These are phyloP conservation scores for Haplographium delicatum DNA, from an alignment of 495 filamentous ascomycete species.

Conservation along the genomic window DNA sequence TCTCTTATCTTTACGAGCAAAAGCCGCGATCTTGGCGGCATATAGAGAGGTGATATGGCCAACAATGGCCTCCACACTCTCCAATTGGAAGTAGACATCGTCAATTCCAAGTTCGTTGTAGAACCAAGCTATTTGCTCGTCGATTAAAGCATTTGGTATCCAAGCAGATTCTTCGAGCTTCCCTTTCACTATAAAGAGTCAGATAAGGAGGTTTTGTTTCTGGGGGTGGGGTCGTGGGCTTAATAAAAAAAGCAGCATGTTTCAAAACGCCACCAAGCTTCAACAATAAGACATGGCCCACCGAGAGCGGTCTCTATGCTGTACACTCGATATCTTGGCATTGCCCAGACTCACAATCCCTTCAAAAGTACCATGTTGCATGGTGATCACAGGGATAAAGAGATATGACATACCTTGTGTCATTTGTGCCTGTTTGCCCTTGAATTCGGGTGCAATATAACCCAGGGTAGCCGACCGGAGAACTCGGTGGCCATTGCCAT, in stretches of 20 bases:
- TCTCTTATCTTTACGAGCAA: slow-evolving; percentile 86
- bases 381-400: too few relatives aligned
- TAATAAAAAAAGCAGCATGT: too few relatives aligned
- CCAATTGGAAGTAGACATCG: slow-evolving; percentile 97
- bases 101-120: slow-evolving; percentile 97
- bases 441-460: slow-evolving; percentile 91
- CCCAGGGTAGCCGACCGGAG: slow-evolving; percentile 88
- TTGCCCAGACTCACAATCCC: too few relatives aligned
- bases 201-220: slow-evolving; percentile 4
- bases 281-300: too few relatives aligned
- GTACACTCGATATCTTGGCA: too few relatives aligned
- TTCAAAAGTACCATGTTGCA: too few relatives aligned
- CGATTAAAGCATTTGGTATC: slow-evolving; percentile 78
- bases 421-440: slow-evolving; percentile 93
- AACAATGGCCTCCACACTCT: slow-evolving; percentile 79
- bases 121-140: slow-evolving; percentile 89
- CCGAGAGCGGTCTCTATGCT: too few relatives aligned
- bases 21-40: slow-evolving; percentile 94
- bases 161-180: slow-evolving; percentile 47
- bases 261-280: too few relatives aligned
- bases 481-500: slow-evolving; percentile 49
- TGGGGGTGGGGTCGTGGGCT: too few relatives aligned
- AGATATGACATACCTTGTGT: slow-evolving; percentile 58
- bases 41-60: slow-evolving; percentile 94
- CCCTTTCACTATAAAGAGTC: slow-evolving; percentile 21